Conservation (phyloP, 1,284 basidiomycete species). For the Ganoderma sp. region DNA sequence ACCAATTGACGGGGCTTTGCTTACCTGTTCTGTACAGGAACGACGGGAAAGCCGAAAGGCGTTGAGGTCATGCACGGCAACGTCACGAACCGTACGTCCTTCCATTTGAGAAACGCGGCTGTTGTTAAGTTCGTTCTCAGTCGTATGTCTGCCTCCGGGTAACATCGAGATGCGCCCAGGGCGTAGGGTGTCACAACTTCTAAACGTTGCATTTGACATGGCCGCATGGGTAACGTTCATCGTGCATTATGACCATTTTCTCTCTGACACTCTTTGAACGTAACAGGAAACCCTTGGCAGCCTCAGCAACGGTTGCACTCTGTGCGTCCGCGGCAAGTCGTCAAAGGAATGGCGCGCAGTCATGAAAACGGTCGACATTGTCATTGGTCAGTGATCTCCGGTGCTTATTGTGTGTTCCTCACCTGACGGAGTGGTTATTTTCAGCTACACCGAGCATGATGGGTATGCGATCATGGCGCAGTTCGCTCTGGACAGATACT, state of each 20-base stretch:
- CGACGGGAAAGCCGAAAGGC: constrained; percentile 63
- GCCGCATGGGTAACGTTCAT: constrained; percentile 55
- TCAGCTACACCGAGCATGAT: constrained; percentile 50
- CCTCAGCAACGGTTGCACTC: constrained; percentile 60
- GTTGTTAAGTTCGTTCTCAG: constrained; percentile 39
- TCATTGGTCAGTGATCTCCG: constrained; percentile 50
- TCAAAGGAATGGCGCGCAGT: constrained; percentile 61
- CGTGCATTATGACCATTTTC: neutral
- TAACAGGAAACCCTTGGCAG: constrained; percentile 62
- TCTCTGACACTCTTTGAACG: neutral
- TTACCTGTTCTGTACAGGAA: constrained; percentile 45
- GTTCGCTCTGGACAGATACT: constrained; percentile 7
- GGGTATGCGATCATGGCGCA: constrained; percentile 30
- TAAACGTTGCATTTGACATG: constrained; percentile 69
- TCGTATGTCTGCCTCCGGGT: constrained; percentile 58
- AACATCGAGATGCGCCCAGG: constrained; percentile 62
- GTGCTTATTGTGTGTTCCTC: constrained; percentile 31
- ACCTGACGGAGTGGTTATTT: constrained; percentile 35
- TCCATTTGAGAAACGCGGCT: neutral
- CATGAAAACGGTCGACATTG: constrained; percentile 61
- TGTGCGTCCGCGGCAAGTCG: constrained; percentile 60
- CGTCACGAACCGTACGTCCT: constrained; percentile 58
- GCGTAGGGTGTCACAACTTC: constrained; percentile 59
- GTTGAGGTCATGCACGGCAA: constrained; percentile 63
- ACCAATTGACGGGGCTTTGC: constrained; percentile 3